Evolutionary conservation across 1,139 yeast genomes (phyloP), one percentile per base, ranked within the genome.

Genomic region (Sugiyamaella neomexicana): DNA sequence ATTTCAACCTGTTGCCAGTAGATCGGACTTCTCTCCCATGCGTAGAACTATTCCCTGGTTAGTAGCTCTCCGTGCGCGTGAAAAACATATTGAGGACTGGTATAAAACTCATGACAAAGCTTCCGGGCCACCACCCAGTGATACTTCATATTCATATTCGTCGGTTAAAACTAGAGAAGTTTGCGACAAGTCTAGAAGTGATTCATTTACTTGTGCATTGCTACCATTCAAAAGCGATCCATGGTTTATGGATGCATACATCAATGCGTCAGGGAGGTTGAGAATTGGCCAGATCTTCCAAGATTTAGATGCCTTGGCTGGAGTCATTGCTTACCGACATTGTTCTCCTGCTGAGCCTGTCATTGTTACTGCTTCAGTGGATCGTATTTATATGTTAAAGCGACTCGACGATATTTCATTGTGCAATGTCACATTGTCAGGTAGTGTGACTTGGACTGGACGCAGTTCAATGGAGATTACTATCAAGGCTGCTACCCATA

Each of bases 401-500:
- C 85, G 89, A 60, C 82, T 90, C 44, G 96, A 89, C 65, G 89
- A 86, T 64, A 83, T 90, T 59, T 77, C 79, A 55, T 81, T 83
- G 60, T 85, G 80, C 72, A 89, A 89, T 69, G 86, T 91, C 65
- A 79, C 89, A 27, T 74, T 91, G 59, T 90, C 95, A 34, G 98
- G 98, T 13, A 77, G 84, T 47, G 97, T 89, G 39, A 86, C 95
- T 12, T 91, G 96, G 90, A 89, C 97, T 0, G 98, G 98, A 54
- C 77, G 88, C 58, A 87, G 96, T 1, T 89, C 97, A 1, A 91
- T 91, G 97, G 97, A 91, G 72, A 90, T 91, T 66, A 81, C 91
- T 50, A 95, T 91, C 62, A 86, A 84, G 67, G 97, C 97, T 1
- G 86, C 87, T 59, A 85, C 95, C 1, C 84, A 84, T 58, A 83